A percentile compares a stretch with the other conserved stretches of the same genome.
These are phyloP conservation scores for Backusella tarrabulga DNA, from an alignment of 192 early-diverging fungal genomes.

Conservation along the genomic window DNA sequence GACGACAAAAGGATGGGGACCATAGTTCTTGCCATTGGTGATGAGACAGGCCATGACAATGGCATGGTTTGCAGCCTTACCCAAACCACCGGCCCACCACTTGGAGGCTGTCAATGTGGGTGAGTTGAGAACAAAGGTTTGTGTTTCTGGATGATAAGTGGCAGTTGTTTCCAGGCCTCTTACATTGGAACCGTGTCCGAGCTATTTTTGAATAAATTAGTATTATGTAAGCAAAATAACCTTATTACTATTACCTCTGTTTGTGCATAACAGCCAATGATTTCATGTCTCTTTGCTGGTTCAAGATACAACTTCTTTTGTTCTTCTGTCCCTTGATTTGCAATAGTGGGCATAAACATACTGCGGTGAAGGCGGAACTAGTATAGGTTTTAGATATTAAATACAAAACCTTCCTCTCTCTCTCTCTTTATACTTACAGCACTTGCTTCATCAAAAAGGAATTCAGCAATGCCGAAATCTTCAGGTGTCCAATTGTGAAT, in stretches of 20 bases:
- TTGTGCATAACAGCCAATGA: slow-evolving; percentile 88
- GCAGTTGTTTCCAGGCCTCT: slow-evolving; percentile 89
- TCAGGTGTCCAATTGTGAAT: slow-evolving; percentile 54
- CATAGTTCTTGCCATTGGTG: slow-evolving; percentile 55
- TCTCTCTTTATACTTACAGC: slow-evolving; percentile 30
- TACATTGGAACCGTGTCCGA: slow-evolving; percentile 81
- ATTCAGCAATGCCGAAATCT: slow-evolving; percentile 48
- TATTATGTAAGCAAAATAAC: neutral
- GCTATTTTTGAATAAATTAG: slow-evolving; percentile 20
- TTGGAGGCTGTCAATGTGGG: slow-evolving; percentile 47
- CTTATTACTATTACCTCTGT: slow-evolving; percentile 63
- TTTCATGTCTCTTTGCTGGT: slow-evolving; percentile 68
- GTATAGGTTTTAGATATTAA: too few relatives aligned
- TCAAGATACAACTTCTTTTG: slow-evolving; percentile 72
- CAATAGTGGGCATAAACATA: slow-evolving; percentile 85
- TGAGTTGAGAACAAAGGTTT: slow-evolving; percentile 77
- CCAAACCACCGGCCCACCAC: slow-evolving; percentile 70
- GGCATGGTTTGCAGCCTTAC: slow-evolving; percentile 53
- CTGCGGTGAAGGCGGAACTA: slow-evolving; percentile 69
- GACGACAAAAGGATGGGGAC: slow-evolving; percentile 68
- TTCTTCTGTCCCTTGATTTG: slow-evolving; percentile 71
- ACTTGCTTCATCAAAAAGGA: slow-evolving; percentile 61
- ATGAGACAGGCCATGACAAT: slow-evolving; percentile 62
- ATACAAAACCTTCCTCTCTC: neutral
- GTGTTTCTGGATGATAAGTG: slow-evolving; percentile 67